Conservation (phyloP, 257 asterid genomes). For the Cinchona pubescens region DNA sequence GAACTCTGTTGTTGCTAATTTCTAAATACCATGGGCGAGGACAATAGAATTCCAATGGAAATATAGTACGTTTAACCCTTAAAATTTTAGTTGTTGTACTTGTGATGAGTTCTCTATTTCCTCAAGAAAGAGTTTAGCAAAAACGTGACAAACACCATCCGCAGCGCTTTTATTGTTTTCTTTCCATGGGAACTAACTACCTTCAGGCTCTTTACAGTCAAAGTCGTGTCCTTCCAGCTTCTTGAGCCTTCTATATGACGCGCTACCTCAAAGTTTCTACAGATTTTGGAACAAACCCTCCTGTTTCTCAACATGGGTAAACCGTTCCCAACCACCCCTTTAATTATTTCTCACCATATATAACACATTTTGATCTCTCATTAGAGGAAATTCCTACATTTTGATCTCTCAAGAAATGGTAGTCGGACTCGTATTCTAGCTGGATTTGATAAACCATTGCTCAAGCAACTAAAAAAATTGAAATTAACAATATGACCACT, state of each 20-base stretch:
- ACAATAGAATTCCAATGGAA: too few relatives aligned
- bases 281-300: slow-evolving; percentile 12
- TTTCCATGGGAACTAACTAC: too few relatives aligned
- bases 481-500: neutral
- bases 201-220: too few relatives aligned
- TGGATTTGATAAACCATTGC: neutral
- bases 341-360: neutral
- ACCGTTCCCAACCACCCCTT: slow-evolving; percentile 30
- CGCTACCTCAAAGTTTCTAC: neutral
- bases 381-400: neutral
- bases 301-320: slow-evolving; percentile 32
- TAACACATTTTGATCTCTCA: neutral
- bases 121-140: slow-evolving; percentile 3
- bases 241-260: slow-evolving; percentile 6
- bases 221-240: slow-evolving; percentile 16
- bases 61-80: neutral
- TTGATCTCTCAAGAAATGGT: neutral
- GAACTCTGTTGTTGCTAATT: too few relatives aligned
- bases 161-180: neutral
- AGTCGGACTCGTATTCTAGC: neutral
- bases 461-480: neutral
- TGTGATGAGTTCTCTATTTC: neutral
- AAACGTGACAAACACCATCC: neutral
- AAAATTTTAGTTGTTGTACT: slow-evolving; percentile 12
- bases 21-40: too few relatives aligned